These are phyloP conservation scores for Quercus mongolica DNA, from an alignment of 306 rosid genomes.

Conservation along the genomic window DNA sequence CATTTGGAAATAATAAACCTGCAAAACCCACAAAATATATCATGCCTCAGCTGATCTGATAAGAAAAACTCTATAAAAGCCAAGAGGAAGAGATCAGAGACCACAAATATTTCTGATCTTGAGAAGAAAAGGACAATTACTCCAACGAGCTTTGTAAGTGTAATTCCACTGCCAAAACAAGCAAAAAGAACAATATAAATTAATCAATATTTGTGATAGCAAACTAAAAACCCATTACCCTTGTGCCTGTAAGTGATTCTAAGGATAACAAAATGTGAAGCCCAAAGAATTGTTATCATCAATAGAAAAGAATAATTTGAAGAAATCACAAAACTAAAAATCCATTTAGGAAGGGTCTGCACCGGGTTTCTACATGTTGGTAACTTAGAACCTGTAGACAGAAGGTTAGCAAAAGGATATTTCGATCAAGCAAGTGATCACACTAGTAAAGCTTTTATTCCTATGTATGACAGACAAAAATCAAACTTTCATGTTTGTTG, in stretches of 20 bases:
- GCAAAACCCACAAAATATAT: conserved; percentile 35
- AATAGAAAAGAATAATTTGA: not conserved
- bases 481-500: no score
- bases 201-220: conserved; percentile 1
- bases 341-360: not conserved
- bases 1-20: conserved; percentile 98
- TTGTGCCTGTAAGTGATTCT: not conserved
- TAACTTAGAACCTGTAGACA: not conserved
- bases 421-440: not conserved
- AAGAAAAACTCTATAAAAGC: conserved; percentile 8
- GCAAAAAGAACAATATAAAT: conserved; percentile 26
- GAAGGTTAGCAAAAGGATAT: not conserved
- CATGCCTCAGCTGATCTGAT: conserved; percentile 7
- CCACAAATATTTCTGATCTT: conserved; percentile 96
- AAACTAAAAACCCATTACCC: not conserved
- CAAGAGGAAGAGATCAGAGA: conserved; percentile 32
- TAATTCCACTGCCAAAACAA: conserved; percentile 72
- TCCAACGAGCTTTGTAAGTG: conserved; percentile 93
- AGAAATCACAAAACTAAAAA: not conserved
- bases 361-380: not conserved
- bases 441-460: not conserved
- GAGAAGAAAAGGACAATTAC: conserved; percentile 86
- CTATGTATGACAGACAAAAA: not conserved
- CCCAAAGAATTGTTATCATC: not conserved
- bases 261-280: not conserved